Evolutionary conservation across 2,329 filamentous ascomycete species (phyloP), one percentile per base, ranked within the genome.

Genomic region (Paraphoma sp.): DNA sequence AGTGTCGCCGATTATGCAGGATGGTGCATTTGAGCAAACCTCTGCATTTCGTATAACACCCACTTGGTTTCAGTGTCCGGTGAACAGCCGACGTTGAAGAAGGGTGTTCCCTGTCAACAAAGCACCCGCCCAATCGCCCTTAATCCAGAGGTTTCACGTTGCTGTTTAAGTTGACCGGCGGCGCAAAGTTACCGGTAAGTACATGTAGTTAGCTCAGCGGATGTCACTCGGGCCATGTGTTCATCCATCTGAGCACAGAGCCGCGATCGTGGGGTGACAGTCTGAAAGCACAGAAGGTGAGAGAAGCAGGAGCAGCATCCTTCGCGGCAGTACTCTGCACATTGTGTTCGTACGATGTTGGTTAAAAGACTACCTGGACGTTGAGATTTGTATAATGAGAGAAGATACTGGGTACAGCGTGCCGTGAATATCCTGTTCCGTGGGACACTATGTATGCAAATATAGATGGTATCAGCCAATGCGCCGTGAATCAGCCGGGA

Each of bases 101-200:
- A 42, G 40, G 40, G 4, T 42, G 14, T 42, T 42, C 40, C 40
- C 8, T 42, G 40, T 42, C n/a, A 7, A 42, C 10, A 7, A 10
- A 47, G 28, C 11, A 8, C 16, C 10, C 36, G 29, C 36, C 8
- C 5, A 33, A 6, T 49, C 8, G 36, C 47, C 42, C 33, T 28
- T 30, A 36, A 18, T 28, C 43, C 18, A 49, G 11, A 31, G 12
- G 16, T 30, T 31, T 48, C 18, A 41, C 30, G 17, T 28, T 29
- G 31, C 18, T 40, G 30, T 18, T 36, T 30, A 31, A 3, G 33
- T 46, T 60, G 50, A 63, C 60, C 60, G 60, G 60, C 54, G 7
- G 6, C 18, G 40, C 30, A 43, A 46, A 38, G 38, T 31, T 50
- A 38, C 52, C 53, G 45, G 41, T 49, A 44, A 44, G 23, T 45